These are phyloP conservation scores for Ganoderma leucocontextum DNA, from an alignment of 1,284 basidiomycete genomes.

Conservation along the genomic window DNA sequence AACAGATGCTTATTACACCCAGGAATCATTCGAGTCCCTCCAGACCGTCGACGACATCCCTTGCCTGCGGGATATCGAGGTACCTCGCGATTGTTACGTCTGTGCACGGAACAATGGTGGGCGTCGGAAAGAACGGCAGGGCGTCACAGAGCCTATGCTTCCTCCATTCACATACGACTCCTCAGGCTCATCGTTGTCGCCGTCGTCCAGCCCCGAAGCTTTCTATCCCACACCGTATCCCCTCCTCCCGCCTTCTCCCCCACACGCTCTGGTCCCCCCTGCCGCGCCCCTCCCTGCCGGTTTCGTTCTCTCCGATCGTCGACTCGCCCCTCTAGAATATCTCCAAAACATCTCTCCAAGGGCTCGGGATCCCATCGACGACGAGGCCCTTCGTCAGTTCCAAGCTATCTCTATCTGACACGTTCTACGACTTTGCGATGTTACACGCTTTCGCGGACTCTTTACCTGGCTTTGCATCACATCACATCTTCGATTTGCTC, in stretches of 20 bases:
- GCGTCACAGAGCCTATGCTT: conserved; percentile 13
- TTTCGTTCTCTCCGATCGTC: conserved; percentile 23
- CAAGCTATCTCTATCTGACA: conserved; percentile 9
- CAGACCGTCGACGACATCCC: conserved; percentile 66
- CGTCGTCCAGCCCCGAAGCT: conserved; percentile 16
- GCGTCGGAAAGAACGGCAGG: conserved; percentile 21
- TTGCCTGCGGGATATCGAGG: conserved; percentile 56
- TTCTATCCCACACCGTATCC: conserved; percentile 8
- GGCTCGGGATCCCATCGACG: conserved; percentile 42
- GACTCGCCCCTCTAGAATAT: conserved; percentile 43
- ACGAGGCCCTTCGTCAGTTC: conserved; percentile 37
- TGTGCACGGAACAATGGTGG: conserved; percentile 65
- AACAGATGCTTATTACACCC: conserved; percentile 52
- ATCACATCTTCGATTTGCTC: conserved; percentile 2
- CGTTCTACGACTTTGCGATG: not conserved
- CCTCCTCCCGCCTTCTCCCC: conserved; percentile 17
- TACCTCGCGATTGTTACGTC: conserved; percentile 67
- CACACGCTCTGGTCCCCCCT: conserved; percentile 15
- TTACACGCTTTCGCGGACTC: not conserved
- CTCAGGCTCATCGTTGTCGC: conserved; percentile 10
- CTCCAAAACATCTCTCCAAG: conserved; percentile 41
- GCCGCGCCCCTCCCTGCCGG: conserved; percentile 24
- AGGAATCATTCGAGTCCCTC: conserved; percentile 59
- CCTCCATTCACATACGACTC: conserved; percentile 12
- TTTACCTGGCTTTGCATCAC: not conserved